Percentiles rank a stretch among this genome's conserved stretches.
phyloP scores from a whole-genome alignment of 352 stramenopile genomes.

The Phytopythium helicoides region DNA sequence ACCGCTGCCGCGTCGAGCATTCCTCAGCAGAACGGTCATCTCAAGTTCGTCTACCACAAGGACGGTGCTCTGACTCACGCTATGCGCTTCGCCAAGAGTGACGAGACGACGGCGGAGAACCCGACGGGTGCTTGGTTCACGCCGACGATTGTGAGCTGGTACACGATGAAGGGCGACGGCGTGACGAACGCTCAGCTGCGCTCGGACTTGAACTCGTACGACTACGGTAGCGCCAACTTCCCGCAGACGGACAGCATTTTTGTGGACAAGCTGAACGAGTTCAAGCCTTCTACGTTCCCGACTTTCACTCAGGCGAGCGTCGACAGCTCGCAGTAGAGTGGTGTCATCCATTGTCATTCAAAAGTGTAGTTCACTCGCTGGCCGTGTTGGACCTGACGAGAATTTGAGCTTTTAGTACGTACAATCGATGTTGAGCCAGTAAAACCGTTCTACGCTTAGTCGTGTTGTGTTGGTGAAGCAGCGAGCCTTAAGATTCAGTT shows the following conservation, averaged over 20 bases:
- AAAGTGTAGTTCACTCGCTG: too few relatives aligned
- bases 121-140: background rate
- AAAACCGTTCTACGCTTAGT: too few relatives aligned
- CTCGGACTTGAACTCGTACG: slow-evolving; percentile 1
- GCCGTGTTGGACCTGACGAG: too few relatives aligned
- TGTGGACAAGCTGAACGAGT: slow-evolving; percentile 6
- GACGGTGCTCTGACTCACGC: slow-evolving; percentile 1
- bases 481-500: too few relatives aligned
- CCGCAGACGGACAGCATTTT: slow-evolving; percentile 5
- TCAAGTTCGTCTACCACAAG: slow-evolving; percentile 19
- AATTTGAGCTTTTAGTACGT: too few relatives aligned
- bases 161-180: slow-evolving; percentile 18
- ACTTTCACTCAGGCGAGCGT: slow-evolving; percentile 9
- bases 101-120: slow-evolving; percentile 9
- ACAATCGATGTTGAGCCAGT: too few relatives aligned
- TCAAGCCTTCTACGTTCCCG: background rate
- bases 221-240: slow-evolving; percentile 9
- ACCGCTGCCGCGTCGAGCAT: slow-evolving; percentile 2
- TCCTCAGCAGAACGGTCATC: slow-evolving; percentile 1
- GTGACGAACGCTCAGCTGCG: slow-evolving; percentile 6
- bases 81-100: slow-evolving; percentile 9
- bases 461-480: too few relatives aligned
- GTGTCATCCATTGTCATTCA: too few relatives aligned
- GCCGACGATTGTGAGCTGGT: slow-evolving; percentile 15
- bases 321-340: slow-evolving; percentile 12